phyloP scores from a whole-genome alignment of 305 asterid genomes.

The Ilex paraguariensis region DNA sequence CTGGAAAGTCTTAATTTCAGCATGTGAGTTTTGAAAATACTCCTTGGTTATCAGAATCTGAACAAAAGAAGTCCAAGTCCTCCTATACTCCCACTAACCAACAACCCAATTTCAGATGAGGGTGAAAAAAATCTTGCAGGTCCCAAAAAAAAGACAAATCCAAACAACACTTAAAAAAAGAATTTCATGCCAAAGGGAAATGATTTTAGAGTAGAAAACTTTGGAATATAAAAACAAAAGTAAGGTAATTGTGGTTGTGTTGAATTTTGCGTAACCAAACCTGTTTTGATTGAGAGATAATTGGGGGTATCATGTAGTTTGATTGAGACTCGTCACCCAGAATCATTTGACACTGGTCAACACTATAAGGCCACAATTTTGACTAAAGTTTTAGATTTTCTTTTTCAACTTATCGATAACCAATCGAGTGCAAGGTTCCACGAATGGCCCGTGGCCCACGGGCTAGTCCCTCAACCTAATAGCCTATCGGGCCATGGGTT shows the following conservation, averaged over 20 bases:
- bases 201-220: slow-evolving; percentile 31
- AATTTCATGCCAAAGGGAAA: slow-evolving; percentile 28
- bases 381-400: too few species aligned
- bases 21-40: background rate
- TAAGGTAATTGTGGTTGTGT: slow-evolving; percentile 27
- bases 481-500: too few species aligned
- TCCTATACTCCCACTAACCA: background rate
- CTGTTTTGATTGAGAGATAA: slow-evolving; percentile 39
- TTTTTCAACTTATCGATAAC: too few species aligned
- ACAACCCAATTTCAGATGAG: slow-evolving; percentile 1
- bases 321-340: slow-evolving; percentile 21
- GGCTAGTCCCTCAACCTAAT: too few species aligned
- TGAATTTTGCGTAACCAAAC: slow-evolving; percentile 18
- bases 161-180: slow-evolving; percentile 6
- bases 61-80: too few species aligned
- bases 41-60: background rate
- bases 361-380: background rate
- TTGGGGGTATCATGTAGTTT: slow-evolving; percentile 29
- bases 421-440: too few species aligned
- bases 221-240: slow-evolving; percentile 22
- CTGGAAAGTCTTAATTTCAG: too few species aligned
- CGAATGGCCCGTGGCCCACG: too few species aligned
- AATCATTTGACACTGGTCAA: slow-evolving; percentile 28
- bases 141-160: slow-evolving; percentile 17
- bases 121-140: slow-evolving; percentile 7